Percentiles rank a stretch among this genome's conserved stretches.
These are phyloP conservation scores for Metarhizium sp. DNA, from an alignment of 2,329 filamentous ascomycete species.

Conservation along the genomic window DNA sequence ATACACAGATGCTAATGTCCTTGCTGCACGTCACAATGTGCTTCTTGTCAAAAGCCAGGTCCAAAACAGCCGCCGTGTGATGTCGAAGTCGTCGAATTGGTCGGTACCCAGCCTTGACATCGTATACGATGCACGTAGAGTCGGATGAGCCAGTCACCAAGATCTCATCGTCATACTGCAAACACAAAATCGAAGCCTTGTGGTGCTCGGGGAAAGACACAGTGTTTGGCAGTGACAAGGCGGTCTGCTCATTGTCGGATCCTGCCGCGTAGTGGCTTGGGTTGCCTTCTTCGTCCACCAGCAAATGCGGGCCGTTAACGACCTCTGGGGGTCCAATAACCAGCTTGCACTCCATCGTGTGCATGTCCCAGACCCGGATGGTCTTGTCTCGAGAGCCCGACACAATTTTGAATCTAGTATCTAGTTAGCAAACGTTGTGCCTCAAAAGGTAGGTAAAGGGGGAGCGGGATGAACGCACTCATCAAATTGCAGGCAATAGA, in stretches of 20 bases:
- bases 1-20: slow-evolving; percentile 87
- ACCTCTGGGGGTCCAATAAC: slow-evolving; percentile 74
- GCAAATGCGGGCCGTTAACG: slow-evolving; percentile 40
- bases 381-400: slow-evolving; percentile 94
- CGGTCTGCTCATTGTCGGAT: slow-evolving; percentile 35
- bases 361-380: slow-evolving; percentile 92
- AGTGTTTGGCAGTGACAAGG: slow-evolving; percentile 41
- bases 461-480: slow-evolving; percentile 52
- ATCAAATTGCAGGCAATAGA: slow-evolving; percentile 97
- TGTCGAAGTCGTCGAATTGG: slow-evolving; percentile 69
- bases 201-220: slow-evolving; percentile 61
- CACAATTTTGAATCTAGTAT: slow-evolving; percentile 76
- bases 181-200: slow-evolving; percentile 84
- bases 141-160: slow-evolving; percentile 95
- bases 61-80: slow-evolving; percentile 82
- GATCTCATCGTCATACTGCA: slow-evolving; percentile 89
- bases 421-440: slow-evolving; percentile 3
- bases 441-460: neutral
- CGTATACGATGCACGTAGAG: slow-evolving; percentile 83
- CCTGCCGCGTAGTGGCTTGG: slow-evolving; percentile 47
- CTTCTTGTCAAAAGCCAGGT: slow-evolving; percentile 84
- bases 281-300: slow-evolving; percentile 41
- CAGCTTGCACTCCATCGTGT: slow-evolving; percentile 73
- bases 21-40: slow-evolving; percentile 97
- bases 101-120: slow-evolving; percentile 66